Base-by-base conservation (phyloP, 1,139 yeast species). In the Lodderomyces metapsilosis region DNA sequence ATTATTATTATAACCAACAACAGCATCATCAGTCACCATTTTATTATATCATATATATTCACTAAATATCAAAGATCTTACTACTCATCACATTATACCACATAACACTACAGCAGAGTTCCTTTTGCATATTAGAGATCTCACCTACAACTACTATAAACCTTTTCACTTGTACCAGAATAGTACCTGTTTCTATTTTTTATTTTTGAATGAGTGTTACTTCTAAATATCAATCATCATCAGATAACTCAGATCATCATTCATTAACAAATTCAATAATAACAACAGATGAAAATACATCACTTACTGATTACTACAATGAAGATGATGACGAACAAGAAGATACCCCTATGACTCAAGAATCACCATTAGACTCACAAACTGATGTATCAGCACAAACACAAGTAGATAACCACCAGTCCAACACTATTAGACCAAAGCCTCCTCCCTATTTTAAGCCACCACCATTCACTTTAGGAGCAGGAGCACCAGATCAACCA, bases 221-320 rank as follows among this genome's bases (percentile, higher is more conserved):
- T n/a, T 28, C 32, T 15, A 13, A 18, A 13, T 28, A 15, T 15
- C 32, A 28, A 5, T 28, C 32, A 13, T 28, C 32, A 15, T 28
- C 32, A 28, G 32, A 28, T 28, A 15, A 28, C 9, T 28, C 32
- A 28, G 32, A 28, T 28, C 32, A 28, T 28, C 32, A 28, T 10
- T 28, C 32, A 5, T 28, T 28, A 15, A 15, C 32, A 28, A 28
- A 15, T 11, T 28, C 32, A 13, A 6, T 16, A 15, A 28, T 15
- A 28, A 10, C 12, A 28, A 10, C 32, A 8, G 32, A 28, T 15
- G 32, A 28, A 28, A 28, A 28, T 15, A 28, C 5, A 10, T 28
- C 32, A 28, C 9, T 28, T 4, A 28, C 32, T 28, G 32, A 28
- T 28, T 28, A 28, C 12, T 5, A 15, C 18, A 11, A 28, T 15